These are phyloP conservation scores for Mortierella sp. DNA, from an alignment of 371 early-diverging fungal species.

Conservation along the genomic window DNA sequence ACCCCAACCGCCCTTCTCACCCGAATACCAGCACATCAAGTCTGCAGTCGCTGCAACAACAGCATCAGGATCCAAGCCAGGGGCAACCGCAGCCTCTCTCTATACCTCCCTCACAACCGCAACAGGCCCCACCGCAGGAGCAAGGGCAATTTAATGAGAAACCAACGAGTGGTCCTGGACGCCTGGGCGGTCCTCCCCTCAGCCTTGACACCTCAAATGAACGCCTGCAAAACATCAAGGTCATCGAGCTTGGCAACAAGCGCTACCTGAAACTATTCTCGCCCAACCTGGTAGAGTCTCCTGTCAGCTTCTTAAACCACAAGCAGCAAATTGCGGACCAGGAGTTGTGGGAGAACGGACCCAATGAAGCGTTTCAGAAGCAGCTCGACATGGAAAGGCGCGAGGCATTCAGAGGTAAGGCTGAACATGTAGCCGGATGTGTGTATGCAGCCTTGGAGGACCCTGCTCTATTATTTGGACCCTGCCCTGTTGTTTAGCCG, in stretches of 20 bases:
- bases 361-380: constrained; percentile 45
- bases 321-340: constrained; percentile 37
- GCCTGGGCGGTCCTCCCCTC: constrained; percentile 15
- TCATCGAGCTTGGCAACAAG: constrained; percentile 32
- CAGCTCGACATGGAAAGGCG: constrained; percentile 43
- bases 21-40: constrained; percentile 14
- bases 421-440: too few species aligned
- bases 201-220: constrained; percentile 48
- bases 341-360: constrained; percentile 53
- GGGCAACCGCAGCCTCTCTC: constrained; percentile 9
- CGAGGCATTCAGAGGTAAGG: constrained; percentile 46
- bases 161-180: constrained; percentile 5
- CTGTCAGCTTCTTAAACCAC: constrained; percentile 34
- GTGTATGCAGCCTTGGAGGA: too few species aligned
- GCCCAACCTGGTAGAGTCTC: constrained; percentile 46
- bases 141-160: constrained; percentile 21
- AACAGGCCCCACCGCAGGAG: constrained; percentile 7
- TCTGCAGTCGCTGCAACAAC: constrained; percentile 11
- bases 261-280: constrained; percentile 46
- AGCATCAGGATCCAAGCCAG: not conserved
- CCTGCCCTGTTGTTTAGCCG: too few species aligned
- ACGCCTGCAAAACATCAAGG: constrained; percentile 34
- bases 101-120: constrained; percentile 16
- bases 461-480: too few species aligned
- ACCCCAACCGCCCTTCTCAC: constrained; percentile 33